Base-by-base conservation (phyloP, 1,139 yeast genomes). In the Diutina siamensis region DNA sequence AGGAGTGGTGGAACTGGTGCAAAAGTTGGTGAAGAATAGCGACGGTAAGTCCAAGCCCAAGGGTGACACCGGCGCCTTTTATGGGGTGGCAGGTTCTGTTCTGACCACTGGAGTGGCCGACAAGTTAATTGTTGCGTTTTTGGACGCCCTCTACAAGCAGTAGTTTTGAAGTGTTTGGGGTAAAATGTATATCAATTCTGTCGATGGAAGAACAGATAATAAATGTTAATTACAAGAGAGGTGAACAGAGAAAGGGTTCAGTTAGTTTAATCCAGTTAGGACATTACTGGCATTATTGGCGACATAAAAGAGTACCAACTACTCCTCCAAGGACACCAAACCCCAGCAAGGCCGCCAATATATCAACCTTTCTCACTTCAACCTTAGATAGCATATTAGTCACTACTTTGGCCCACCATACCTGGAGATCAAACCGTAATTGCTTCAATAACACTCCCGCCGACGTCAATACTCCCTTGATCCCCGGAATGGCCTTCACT, bases 11-110 rank as follows among this genome's bases (percentile, higher is more conserved):
- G 62, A 55, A 0, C 61, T 74, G 15, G 77, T 83, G 2, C 54
- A 57, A 19, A 75, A 70, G 41, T 48, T 47, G 28, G 48, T 32
- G 19, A 49, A 54, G 15, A 53, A 51, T 1, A 55, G 61, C 1
- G 40, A 35, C 13, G 40, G 40, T 21, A 35, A 35, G 40, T 27
- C 40, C 10, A 35, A 35, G 13, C 42, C 51, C 12, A 49, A 47
- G 18, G 63, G 83, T 41, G 84, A 78, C 48, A 86, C 95, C 2
- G 92, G 95, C 19, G 95, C 94, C 1, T 60, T 92, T 46, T 92
- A 92, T 57, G 97, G 98, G 52, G 94, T 89, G 44, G 97, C 97
- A 1, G 97, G 96, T 5, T 84, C 92, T 56, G 77, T 92, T 32
- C 68, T 76, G 49, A 86, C 97, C 0, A 74, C 80, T 0, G 94